These are phyloP conservation scores for Irpex sp. DNA, from an alignment of 1,284 basidiomycete genomes.

Conservation along the genomic window DNA sequence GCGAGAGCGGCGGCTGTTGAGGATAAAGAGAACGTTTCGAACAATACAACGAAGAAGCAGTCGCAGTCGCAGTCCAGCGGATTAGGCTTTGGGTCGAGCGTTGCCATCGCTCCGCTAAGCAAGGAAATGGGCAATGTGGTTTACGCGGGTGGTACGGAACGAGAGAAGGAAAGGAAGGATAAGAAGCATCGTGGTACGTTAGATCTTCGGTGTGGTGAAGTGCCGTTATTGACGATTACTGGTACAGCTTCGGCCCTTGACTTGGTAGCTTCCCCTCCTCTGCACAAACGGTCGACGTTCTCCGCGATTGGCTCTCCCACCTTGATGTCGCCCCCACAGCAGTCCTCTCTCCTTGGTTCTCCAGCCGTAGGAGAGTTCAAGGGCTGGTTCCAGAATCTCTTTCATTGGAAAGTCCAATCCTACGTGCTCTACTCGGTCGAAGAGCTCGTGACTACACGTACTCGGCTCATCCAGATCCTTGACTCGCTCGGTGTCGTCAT, in stretches of 20 bases:
- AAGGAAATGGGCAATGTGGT: slow-evolving; percentile 49
- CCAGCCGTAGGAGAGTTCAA: slow-evolving; percentile 75
- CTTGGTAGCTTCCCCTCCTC: slow-evolving; percentile 4
- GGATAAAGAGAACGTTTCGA: slow-evolving; percentile 51
- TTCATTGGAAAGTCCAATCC: slow-evolving; percentile 67
- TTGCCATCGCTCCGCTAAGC: slow-evolving; percentile 24
- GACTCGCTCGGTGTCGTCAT: slow-evolving; percentile 63
- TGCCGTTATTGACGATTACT: neutral
- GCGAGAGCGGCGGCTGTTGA: slow-evolving; percentile 2
- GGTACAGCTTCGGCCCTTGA: slow-evolving; percentile 2
- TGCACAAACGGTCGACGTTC: slow-evolving; percentile 35
- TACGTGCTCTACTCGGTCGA: slow-evolving; percentile 71
- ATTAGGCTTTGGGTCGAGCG: slow-evolving; percentile 41
- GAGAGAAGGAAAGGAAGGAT: slow-evolving; percentile 38
- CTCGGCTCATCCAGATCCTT: slow-evolving; percentile 64
- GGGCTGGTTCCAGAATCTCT: slow-evolving; percentile 79
- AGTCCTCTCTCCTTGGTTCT: slow-evolving; percentile 33
- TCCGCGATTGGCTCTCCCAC: slow-evolving; percentile 30
- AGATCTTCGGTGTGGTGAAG: neutral
- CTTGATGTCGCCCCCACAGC: slow-evolving; percentile 20
- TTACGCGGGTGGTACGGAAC: slow-evolving; percentile 27
- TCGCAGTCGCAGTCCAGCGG: slow-evolving; percentile 25
- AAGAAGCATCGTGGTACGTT: slow-evolving; percentile 53
- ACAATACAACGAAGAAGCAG: neutral
- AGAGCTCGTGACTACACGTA: slow-evolving; percentile 58